Percentiles rank a stretch among this genome's conserved stretches.
These are phyloP conservation scores for Pythium sp. DNA, from an alignment of 352 stramenopile genomes.

Conservation along the genomic window DNA sequence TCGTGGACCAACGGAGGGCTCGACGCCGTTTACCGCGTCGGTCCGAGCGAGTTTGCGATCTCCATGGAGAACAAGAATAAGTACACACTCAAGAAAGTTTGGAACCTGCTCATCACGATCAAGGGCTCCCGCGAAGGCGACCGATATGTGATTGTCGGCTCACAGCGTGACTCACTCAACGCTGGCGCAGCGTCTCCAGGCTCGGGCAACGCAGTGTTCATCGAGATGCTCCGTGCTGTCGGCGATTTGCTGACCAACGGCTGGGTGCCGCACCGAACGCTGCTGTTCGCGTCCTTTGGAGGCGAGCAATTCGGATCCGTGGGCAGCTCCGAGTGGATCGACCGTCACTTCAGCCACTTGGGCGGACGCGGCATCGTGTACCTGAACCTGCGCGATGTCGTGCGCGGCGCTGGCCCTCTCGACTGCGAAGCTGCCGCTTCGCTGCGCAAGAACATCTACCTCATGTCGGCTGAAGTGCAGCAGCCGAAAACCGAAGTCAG, in stretches of 20 bases:
- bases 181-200: slow-evolving; percentile 59
- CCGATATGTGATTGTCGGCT: slow-evolving; percentile 74
- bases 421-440: slow-evolving; percentile 67
- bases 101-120: slow-evolving; percentile 77
- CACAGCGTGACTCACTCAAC: slow-evolving; percentile 65
- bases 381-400: slow-evolving; percentile 69
- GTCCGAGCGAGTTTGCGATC: slow-evolving; percentile 25
- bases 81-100: slow-evolving; percentile 70
- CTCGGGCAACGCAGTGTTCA: slow-evolving; percentile 76
- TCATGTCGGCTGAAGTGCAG: slow-evolving; percentile 62
- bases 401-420: slow-evolving; percentile 59
- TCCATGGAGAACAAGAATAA: slow-evolving; percentile 66
- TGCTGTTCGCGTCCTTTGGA: slow-evolving; percentile 75
- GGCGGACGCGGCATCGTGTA: slow-evolving; percentile 67
- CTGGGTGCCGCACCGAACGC: slow-evolving; percentile 74
- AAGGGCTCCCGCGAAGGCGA: slow-evolving; percentile 68
- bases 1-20: slow-evolving; percentile 34
- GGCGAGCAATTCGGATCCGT: slow-evolving; percentile 79
- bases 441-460: slow-evolving; percentile 73
- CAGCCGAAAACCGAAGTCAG: slow-evolving; percentile 56
- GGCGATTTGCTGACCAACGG: slow-evolving; percentile 60
- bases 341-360: slow-evolving; percentile 67
- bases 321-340: slow-evolving; percentile 82
- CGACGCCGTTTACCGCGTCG: slow-evolving; percentile 31
- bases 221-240: slow-evolving; percentile 63